Conservation (phyloP, 2,329 filamentous ascomycete genomes). For the Ophiostoma pallidulum region DNA sequence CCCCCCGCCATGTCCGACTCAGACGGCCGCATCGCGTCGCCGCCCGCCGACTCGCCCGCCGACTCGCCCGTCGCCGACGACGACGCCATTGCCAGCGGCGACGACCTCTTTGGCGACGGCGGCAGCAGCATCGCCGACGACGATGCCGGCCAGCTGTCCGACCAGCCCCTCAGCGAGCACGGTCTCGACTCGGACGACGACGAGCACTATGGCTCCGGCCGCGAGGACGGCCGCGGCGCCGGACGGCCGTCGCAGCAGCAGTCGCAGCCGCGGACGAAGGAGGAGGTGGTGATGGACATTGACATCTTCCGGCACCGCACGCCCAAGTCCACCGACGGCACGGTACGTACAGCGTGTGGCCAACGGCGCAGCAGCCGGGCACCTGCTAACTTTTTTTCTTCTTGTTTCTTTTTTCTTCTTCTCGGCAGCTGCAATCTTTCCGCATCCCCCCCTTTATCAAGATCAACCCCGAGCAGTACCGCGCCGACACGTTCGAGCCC, state of each 20-base stretch:
- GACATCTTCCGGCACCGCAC: slow-evolving; percentile 59
- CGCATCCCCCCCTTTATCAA: slow-evolving; percentile 65
- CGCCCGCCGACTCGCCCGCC: slow-evolving; percentile 8
- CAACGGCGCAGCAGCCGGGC: background rate
- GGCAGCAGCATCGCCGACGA: slow-evolving; percentile 47
- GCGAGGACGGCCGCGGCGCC: slow-evolving; percentile 32
- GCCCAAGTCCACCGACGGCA: slow-evolving; percentile 61
- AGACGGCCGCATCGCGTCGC: slow-evolving; percentile 14
- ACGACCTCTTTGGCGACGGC: slow-evolving; percentile 17
- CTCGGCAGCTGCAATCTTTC: slow-evolving; percentile 56
- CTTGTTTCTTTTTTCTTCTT: background rate
- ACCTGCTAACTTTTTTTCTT: background rate
- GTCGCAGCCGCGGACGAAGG: slow-evolving; percentile 36
- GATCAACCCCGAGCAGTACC: slow-evolving; percentile 58
- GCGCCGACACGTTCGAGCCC: slow-evolving; percentile 55
- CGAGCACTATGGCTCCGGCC: slow-evolving; percentile 30
- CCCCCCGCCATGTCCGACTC: slow-evolving; percentile 15
- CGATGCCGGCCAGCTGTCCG: slow-evolving; percentile 53
- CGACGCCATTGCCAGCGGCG: slow-evolving; percentile 11
- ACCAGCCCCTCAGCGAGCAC: slow-evolving; percentile 54
- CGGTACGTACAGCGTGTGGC: slow-evolving; percentile 38
- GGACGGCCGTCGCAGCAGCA: too few relatives aligned
- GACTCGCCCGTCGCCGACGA: background rate
- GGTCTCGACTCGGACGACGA: slow-evolving; percentile 44
- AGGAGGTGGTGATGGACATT: slow-evolving; percentile 53